These are phyloP conservation scores for Chamaenerion angustifolium DNA, from an alignment of 345 rosid species.

Conservation along the genomic window DNA sequence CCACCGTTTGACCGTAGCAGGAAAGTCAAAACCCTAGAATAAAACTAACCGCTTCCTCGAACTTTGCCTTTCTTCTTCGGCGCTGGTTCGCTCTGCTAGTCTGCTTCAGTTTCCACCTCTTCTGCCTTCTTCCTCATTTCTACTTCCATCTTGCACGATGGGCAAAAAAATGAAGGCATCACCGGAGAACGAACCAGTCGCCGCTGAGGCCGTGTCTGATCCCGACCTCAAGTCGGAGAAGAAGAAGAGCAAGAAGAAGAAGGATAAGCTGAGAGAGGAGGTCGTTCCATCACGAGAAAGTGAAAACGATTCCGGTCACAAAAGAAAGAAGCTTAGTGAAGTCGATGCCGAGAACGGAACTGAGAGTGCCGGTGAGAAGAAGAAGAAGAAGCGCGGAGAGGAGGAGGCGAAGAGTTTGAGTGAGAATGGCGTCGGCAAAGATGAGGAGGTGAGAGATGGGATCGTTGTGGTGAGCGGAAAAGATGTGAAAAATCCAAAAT, in stretches of 20 bases:
- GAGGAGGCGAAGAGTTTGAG: conserved; percentile 12
- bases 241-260: conserved; percentile 22
- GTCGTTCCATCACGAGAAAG: conserved; percentile 7
- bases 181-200: conserved; percentile 9
- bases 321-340: conserved; percentile 7
- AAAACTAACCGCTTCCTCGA: background rate
- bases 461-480: conserved; percentile 57
- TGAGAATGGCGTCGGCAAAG: conserved; percentile 9
- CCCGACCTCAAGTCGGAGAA: conserved; percentile 8
- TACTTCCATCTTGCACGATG: conserved; percentile 12
- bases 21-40: conserved; percentile 12
- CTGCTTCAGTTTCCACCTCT: no score
- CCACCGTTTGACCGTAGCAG: background rate
- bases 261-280: conserved; percentile 15
- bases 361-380: conserved; percentile 11
- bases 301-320: conserved; percentile 4
- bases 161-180: conserved; percentile 20
- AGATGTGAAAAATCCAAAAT: conserved; percentile 43
- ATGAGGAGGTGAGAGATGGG: conserved; percentile 20
- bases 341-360: conserved; percentile 6
- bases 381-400: conserved; percentile 19
- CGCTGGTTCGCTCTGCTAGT: conserved; percentile 5
- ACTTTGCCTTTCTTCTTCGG: background rate
- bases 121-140: background rate
- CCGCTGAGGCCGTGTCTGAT: conserved; percentile 4